Conservation (phyloP, 176 grass and related monocot species). For the Paspalum vaginatum region DNA sequence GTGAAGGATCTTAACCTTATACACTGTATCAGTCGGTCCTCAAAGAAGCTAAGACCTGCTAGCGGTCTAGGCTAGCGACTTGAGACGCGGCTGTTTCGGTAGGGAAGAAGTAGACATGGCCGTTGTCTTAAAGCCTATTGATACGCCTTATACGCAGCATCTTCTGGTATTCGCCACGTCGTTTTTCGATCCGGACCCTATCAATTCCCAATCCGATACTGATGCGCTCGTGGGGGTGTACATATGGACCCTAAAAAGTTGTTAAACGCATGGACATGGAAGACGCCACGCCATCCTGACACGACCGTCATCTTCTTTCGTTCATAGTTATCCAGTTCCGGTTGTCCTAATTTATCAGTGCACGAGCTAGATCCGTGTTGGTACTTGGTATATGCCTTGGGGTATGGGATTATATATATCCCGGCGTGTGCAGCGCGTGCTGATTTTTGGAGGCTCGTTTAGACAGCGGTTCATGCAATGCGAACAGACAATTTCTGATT, state of each 20-base stretch:
- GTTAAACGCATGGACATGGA: background rate
- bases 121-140: no score
- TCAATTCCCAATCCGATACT: no score
- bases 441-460: background rate
- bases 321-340: background rate
- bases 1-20: no score
- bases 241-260: background rate
- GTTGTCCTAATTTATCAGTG: background rate
- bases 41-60: no score
- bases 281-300: background rate
- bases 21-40: no score
- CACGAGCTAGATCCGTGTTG: background rate
- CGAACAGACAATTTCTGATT: background rate
- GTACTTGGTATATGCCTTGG: background rate
- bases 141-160: no score
- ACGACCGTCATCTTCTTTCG: background rate
- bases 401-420: background rate
- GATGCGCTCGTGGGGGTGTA: no score
- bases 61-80: no score
- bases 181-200: no score
- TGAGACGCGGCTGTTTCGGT: no score
- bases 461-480: background rate
- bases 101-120: no score
- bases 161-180: no score
- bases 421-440: background rate